Percentiles rank a stretch among this genome's conserved stretches.
Conservation (phyloP, 768 basidiomycete species). For the Lyophyllum semitale region DNA sequence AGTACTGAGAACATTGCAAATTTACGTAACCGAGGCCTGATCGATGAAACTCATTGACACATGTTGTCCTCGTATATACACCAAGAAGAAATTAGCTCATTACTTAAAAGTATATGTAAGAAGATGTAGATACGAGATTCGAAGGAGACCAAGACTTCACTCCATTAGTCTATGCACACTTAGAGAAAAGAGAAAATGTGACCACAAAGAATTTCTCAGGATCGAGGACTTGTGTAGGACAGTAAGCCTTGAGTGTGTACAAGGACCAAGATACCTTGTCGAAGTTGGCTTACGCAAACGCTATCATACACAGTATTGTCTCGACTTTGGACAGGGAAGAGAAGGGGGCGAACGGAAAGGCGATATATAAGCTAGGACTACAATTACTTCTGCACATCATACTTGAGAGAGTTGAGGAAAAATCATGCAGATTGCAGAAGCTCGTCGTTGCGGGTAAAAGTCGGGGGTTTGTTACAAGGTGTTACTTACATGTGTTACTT, state of each 20-base stretch:
- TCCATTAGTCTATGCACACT: constrained; percentile 35
- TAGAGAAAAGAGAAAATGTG: constrained; percentile 58
- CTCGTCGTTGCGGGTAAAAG: too few relatives aligned
- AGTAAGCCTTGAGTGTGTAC: background rate
- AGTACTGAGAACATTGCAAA: constrained; percentile 12
- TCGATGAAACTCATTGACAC: too few relatives aligned
- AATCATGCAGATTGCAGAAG: too few relatives aligned
- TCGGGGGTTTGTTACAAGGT: too few relatives aligned
- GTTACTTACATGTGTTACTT: too few relatives aligned
- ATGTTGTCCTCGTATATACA: background rate
- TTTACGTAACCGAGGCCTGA: constrained; percentile 17
- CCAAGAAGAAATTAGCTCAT: background rate
- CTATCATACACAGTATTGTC: constrained; percentile 20
- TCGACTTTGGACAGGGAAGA: constrained; percentile 11
- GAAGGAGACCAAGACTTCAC: constrained; percentile 61
- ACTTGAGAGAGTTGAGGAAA: too few relatives aligned
- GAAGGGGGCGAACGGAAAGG: background rate
- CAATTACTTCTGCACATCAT: too few relatives aligned
- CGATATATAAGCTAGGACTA: too few relatives aligned
- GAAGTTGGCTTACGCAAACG: constrained; percentile 37
- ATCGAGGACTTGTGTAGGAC: constrained; percentile 42
- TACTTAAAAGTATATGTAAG: background rate
- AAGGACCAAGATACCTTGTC: constrained; percentile 38
- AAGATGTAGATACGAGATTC: constrained; percentile 26
- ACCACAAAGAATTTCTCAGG: constrained; percentile 55